Evolutionary conservation across 2,329 filamentous ascomycete genomes (phyloP).

Genomic region (Alternaria burnsii): DNA sequence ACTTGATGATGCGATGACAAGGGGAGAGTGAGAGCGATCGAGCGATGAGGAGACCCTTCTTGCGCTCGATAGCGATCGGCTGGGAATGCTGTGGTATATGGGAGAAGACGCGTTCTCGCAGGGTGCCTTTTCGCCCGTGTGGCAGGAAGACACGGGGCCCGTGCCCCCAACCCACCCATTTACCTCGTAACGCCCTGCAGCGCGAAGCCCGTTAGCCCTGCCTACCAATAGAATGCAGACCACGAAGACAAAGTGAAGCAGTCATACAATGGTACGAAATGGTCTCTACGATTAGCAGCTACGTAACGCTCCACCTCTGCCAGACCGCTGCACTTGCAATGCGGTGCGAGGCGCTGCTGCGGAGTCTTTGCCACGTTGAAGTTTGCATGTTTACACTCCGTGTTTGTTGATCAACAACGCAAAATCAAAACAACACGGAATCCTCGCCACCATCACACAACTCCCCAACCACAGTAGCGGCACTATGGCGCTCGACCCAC

Average conservation of each 20-base stretch:
- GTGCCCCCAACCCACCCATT: slow-evolving; percentile 18
- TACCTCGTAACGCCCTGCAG: slow-evolving; percentile 20
- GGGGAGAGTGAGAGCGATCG: slow-evolving; percentile 14
- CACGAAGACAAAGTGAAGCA: slow-evolving; percentile 29
- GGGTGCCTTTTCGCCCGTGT: slow-evolving; percentile 32
- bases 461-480: slow-evolving; percentile 20
- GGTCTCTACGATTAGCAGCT: background rate
- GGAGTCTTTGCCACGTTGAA: background rate
- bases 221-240: slow-evolving; percentile 28
- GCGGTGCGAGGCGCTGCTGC: slow-evolving; percentile 19
- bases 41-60: slow-evolving; percentile 37
- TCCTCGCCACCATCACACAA: slow-evolving; percentile 6
- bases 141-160: slow-evolving; percentile 15
- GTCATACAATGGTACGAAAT: slow-evolving; percentile 1
- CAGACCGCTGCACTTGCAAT: background rate
- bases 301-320: slow-evolving; percentile 1
- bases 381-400: slow-evolving; percentile 3
- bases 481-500: slow-evolving; percentile 20
- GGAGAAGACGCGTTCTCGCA: slow-evolving; percentile 35
- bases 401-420: slow-evolving; percentile 19
- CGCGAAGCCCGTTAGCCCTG: slow-evolving; percentile 23
- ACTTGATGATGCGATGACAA: slow-evolving; percentile 29
- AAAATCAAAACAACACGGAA: slow-evolving; percentile 16
- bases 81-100: slow-evolving; percentile 34
- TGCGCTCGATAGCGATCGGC: slow-evolving; percentile 36